These are phyloP conservation scores for Aspergillus candidus DNA, from an alignment of 2,329 filamentous ascomycete species.

Conservation along the genomic window DNA sequence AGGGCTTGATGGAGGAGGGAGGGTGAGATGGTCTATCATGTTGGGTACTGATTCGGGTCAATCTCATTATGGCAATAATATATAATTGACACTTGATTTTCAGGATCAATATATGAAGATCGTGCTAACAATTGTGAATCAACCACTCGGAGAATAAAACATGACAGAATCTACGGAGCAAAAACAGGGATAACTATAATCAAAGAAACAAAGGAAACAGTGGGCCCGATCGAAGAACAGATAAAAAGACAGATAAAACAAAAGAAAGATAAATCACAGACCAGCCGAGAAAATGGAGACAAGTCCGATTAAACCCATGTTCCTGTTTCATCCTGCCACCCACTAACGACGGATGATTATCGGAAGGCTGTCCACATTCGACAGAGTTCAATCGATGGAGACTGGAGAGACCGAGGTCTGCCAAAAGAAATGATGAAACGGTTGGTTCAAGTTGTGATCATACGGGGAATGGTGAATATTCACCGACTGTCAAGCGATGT, in stretches of 20 bases:
- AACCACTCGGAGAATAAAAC: background rate
- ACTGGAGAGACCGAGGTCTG: background rate
- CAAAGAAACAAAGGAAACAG: background rate
- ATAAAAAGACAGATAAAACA: background rate
- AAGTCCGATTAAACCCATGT: too few species aligned
- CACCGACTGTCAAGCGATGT: slow-evolving; percentile 11
- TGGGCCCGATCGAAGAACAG: too few species aligned
- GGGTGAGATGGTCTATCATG: background rate
- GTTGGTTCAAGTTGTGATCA: too few species aligned
- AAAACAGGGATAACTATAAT: background rate
- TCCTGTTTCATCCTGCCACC: too few species aligned
- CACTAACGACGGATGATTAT: too few species aligned
- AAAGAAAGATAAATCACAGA: slow-evolving; percentile 7
- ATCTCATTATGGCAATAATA: slow-evolving; percentile 1
- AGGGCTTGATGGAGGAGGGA: too few species aligned
- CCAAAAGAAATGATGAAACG: background rate
- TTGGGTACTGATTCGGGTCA: background rate
- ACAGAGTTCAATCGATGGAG: too few species aligned
- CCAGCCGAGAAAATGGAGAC: too few species aligned
- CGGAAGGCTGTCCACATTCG: too few species aligned
- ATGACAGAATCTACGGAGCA: background rate
- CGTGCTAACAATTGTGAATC: background rate
- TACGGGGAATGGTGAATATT: slow-evolving; percentile 6
- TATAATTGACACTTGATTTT: too few species aligned
- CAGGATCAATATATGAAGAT: too few species aligned